Conservation (phyloP, 1,139 yeast genomes). For the Yamadazyma trypodendri region DNA sequence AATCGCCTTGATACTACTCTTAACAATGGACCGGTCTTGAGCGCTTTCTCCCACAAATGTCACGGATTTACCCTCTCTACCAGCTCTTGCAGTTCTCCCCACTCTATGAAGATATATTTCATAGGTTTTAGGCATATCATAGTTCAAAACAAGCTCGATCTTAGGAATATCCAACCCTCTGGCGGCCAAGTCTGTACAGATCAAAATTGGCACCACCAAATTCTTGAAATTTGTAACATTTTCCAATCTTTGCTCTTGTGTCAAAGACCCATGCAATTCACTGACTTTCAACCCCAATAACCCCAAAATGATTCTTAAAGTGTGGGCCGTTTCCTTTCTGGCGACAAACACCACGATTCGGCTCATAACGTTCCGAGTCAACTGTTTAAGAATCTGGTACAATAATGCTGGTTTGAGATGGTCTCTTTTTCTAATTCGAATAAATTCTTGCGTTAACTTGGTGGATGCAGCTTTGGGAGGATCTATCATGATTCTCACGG, state of each 20-base stretch:
- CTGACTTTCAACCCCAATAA: slow-evolving; percentile 83
- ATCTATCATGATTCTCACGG: slow-evolving; percentile 92
- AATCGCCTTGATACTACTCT: slow-evolving; percentile 69
- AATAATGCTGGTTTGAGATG: slow-evolving; percentile 78
- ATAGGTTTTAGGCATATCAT: slow-evolving; percentile 90
- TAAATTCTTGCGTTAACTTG: slow-evolving; percentile 87
- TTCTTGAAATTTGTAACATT: slow-evolving; percentile 81
- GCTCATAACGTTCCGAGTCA: slow-evolving; percentile 59
- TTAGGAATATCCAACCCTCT: slow-evolving; percentile 99
- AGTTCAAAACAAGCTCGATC: slow-evolving; percentile 90
- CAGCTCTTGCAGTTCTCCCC: slow-evolving; percentile 99
- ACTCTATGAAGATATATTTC: slow-evolving; percentile 95
- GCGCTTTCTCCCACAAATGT: slow-evolving; percentile 91
- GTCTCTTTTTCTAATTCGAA: slow-evolving; percentile 89
- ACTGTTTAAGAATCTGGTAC: slow-evolving; percentile 63
- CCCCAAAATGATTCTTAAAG: slow-evolving; percentile 80
- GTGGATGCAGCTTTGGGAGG: slow-evolving; percentile 93
- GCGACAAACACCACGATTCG: slow-evolving; percentile 89
- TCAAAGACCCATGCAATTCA: slow-evolving; percentile 89
- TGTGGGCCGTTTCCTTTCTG: slow-evolving; percentile 87
- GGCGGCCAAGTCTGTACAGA: slow-evolving; percentile 97
- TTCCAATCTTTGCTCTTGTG: slow-evolving; percentile 92
- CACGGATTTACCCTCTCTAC: slow-evolving; percentile 89
- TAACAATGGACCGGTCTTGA: slow-evolving; percentile 82
- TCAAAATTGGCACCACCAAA: slow-evolving; percentile 77